phyloP scores from a whole-genome alignment of 1,139 yeast species.

The Pichia terricola region DNA sequence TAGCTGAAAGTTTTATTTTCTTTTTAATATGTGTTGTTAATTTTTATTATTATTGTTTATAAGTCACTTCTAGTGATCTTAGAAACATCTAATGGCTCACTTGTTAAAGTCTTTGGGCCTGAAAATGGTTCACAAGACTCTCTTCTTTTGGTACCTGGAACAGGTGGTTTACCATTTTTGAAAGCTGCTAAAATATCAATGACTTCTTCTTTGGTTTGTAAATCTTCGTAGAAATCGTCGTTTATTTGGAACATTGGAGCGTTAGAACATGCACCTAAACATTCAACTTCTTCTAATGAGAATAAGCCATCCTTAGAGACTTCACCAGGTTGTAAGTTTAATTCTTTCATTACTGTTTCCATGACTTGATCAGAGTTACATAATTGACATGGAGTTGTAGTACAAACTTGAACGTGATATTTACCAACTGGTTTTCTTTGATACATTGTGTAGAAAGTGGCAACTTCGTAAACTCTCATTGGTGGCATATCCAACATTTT shows the following conservation, averaged over 20 bases:
- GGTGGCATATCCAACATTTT: constrained; percentile 83
- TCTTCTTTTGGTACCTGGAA: constrained; percentile 60
- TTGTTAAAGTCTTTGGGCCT: constrained; percentile 57
- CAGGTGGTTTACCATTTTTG: constrained; percentile 51
- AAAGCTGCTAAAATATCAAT: constrained; percentile 53
- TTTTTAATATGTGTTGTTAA: too few species aligned
- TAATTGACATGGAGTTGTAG: constrained; percentile 85
- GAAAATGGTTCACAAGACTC: constrained; percentile 68
- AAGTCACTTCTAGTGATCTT: constrained; percentile 47
- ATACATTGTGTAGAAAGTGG: constrained; percentile 89
- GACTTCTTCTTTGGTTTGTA: constrained; percentile 55
- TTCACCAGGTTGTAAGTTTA: constrained; percentile 67
- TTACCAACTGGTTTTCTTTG: constrained; percentile 84
- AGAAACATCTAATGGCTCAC: constrained; percentile 61
- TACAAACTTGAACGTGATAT: constrained; percentile 76
- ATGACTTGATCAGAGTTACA: constrained; percentile 75
- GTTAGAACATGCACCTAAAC: constrained; percentile 88
- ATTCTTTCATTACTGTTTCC: constrained; percentile 54
- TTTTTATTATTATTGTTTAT: constrained; percentile 14
- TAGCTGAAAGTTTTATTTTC: too few species aligned
- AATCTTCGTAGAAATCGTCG: constrained; percentile 78
- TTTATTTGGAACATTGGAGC: constrained; percentile 84
- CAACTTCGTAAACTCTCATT: constrained; percentile 91
- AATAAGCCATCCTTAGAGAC: constrained; percentile 70
- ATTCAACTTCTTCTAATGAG: constrained; percentile 82